phyloP scores from a whole-genome alignment of 2,329 filamentous ascomycete genomes.

The Venturia pyrina region DNA sequence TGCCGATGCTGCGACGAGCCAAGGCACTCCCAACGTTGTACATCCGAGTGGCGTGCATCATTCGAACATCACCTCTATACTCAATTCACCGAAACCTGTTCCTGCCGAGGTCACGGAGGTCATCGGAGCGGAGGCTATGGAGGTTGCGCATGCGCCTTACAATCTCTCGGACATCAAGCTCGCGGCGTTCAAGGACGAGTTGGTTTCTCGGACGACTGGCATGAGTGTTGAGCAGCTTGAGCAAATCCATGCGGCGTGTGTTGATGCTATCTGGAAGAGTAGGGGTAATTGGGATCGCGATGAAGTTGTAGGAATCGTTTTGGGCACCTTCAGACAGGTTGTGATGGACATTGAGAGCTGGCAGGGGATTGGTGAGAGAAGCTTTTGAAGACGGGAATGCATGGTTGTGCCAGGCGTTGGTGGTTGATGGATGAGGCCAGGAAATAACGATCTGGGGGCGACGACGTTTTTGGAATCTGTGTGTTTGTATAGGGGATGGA shows the following conservation, averaged over 20 bases:
- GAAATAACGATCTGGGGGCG: not conserved
- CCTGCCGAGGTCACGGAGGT: constrained; percentile 24
- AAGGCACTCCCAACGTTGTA: not conserved
- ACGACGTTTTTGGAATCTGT: not conserved
- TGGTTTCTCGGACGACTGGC: constrained; percentile 60
- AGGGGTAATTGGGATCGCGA: constrained; percentile 64
- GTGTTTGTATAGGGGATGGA: not conserved
- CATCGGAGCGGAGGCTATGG: constrained; percentile 34
- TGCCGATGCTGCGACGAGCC: constrained; percentile 23
- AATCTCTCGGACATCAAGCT: constrained; percentile 44
- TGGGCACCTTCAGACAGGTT: not conserved
- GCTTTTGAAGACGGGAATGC: not conserved
- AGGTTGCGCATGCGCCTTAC: constrained; percentile 21
- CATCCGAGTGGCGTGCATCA: constrained; percentile 2
- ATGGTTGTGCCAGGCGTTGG: not conserved
- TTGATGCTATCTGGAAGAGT: constrained; percentile 79
- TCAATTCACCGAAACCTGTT: constrained; percentile 7
- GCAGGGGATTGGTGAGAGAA: not conserved
- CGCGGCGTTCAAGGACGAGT: constrained; percentile 47
- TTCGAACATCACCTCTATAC: constrained; percentile 3
- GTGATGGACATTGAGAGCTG: not conserved
- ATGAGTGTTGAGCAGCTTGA: constrained; percentile 90
- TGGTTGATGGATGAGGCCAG: not conserved
- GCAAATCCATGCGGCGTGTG: constrained; percentile 81
- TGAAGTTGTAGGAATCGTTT: not conserved